Evolutionary conservation across 2,329 filamentous ascomycete genomes (phyloP).

Genomic region (Pyricularia sp.): DNA sequence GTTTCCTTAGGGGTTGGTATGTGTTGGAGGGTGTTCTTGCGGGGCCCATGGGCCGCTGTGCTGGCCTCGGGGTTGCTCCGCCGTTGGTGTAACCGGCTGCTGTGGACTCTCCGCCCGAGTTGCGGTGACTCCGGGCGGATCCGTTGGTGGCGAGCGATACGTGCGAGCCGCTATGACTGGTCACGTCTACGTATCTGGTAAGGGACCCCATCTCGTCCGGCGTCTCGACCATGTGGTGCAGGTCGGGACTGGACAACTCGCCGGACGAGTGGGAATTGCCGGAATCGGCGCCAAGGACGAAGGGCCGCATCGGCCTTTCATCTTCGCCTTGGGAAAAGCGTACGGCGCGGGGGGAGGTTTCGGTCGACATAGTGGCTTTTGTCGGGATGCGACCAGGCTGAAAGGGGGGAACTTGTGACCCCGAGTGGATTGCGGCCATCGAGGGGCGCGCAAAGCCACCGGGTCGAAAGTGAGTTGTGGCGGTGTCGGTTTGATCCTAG

Average conservation of each 20-base stretch:
- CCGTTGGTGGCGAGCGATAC: conserved; percentile 35
- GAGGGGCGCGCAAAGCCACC: conserved; percentile 1
- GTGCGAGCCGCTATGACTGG: conserved; percentile 29
- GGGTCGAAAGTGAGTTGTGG: neutral
- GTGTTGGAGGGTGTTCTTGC: conserved; percentile 69
- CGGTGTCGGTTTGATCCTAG: neutral
- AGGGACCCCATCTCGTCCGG: conserved; percentile 39
- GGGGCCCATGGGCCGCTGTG: conserved; percentile 59
- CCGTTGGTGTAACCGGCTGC: conserved; percentile 20
- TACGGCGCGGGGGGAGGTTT: conserved; percentile 45
- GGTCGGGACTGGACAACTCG: conserved; percentile 31
- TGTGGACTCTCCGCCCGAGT: conserved; percentile 14
- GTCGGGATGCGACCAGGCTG: neutral
- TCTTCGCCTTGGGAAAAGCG: conserved; percentile 44
- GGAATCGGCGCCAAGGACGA: conserved; percentile 31
- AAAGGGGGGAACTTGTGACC: neutral
- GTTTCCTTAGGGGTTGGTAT: conserved; percentile 58
- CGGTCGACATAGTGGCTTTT: conserved; percentile 24
- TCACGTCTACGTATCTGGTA: conserved; percentile 31
- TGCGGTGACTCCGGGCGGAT: conserved; percentile 28
- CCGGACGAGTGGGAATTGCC: conserved; percentile 38
- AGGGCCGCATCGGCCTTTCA: conserved; percentile 24
- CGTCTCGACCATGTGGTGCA: conserved; percentile 34
- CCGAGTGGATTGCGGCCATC: neutral
- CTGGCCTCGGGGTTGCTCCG: conserved; percentile 25